A percentile compares a stretch with the other conserved stretches of the same genome.
phyloP scores from a whole-genome alignment of 2,329 filamentous ascomycete species.

The Penicillium fuscoglaucum region DNA sequence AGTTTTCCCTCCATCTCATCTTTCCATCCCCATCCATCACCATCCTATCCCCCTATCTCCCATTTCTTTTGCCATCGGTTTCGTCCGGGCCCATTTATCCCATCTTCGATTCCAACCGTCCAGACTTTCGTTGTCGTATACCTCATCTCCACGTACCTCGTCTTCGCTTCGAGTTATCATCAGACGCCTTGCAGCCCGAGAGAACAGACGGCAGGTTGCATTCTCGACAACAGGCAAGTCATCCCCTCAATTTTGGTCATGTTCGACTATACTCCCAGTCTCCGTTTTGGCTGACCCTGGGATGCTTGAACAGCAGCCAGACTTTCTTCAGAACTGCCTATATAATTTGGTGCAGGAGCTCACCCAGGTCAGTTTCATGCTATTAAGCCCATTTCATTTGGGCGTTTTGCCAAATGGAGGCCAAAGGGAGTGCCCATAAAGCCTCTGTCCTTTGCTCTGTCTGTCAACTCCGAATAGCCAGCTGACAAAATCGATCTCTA shows the following conservation, averaged over 20 bases:
- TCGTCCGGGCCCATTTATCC: conserved; percentile 3
- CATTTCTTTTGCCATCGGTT: conserved; percentile 18
- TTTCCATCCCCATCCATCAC: conserved; percentile 14
- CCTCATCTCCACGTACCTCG: neutral
- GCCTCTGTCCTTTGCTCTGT: neutral
- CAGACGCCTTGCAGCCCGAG: neutral
- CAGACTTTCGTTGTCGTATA: conserved; percentile 11
- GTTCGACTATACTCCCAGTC: neutral
- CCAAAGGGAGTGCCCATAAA: neutral
- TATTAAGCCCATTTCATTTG: neutral
- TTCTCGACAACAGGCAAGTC: neutral
- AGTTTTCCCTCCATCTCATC: conserved; percentile 19
- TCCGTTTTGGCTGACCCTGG: neutral
- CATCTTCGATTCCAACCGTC: conserved; percentile 1
- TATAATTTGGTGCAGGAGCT: conserved; percentile 4
- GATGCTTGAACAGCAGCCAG: neutral
- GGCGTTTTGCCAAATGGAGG: neutral
- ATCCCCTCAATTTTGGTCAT: neutral
- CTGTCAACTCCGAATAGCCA: neutral
- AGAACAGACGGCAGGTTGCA: neutral
- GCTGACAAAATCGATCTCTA: neutral
- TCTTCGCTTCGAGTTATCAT: conserved; percentile 2
- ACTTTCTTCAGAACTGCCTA: neutral
- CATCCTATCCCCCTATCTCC: conserved; percentile 32
- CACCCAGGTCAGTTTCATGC: conserved; percentile 6